phyloP scores from a whole-genome alignment of 148 eudicot genomes.

The Heliosperma pusillum region DNA sequence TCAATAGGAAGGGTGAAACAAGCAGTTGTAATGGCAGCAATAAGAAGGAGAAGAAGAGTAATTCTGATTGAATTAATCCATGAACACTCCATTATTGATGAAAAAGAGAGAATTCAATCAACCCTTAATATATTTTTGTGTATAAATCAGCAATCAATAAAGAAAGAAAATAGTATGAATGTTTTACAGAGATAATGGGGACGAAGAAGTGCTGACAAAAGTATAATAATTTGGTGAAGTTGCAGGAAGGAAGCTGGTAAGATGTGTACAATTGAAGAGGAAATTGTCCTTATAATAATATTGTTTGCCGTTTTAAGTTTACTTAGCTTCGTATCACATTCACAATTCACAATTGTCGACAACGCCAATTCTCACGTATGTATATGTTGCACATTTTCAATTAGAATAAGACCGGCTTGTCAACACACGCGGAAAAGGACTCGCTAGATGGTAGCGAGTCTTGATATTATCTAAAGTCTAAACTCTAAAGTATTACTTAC shows the following conservation, averaged over 20 bases:
- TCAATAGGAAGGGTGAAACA: constrained; percentile 79
- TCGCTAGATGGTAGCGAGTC: too few species aligned
- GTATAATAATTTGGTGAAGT: background rate
- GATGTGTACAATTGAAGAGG: background rate
- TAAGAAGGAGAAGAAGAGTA: constrained; percentile 51
- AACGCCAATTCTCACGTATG: background rate
- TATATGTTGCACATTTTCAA: too few species aligned
- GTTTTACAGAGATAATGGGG: background rate
- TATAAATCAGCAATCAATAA: too few species aligned
- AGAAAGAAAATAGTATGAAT: background rate
- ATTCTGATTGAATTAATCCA: constrained; percentile 45
- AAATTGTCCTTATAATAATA: too few species aligned
- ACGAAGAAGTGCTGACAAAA: background rate
- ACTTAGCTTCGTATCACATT: background rate
- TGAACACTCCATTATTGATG: constrained; percentile 57
- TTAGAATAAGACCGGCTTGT: too few species aligned
- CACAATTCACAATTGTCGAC: background rate
- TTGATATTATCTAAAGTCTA: too few species aligned
- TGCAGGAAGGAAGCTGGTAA: background rate
- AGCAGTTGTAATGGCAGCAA: constrained; percentile 60
- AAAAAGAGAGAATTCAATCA: background rate
- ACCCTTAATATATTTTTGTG: background rate
- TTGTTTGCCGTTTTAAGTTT: background rate
- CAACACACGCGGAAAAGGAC: too few species aligned
- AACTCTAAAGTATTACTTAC: too few species aligned